phyloP scores from a whole-genome alignment of 228 moss, liverwort and hornwort species.

The Sphagnum magellanicum region DNA sequence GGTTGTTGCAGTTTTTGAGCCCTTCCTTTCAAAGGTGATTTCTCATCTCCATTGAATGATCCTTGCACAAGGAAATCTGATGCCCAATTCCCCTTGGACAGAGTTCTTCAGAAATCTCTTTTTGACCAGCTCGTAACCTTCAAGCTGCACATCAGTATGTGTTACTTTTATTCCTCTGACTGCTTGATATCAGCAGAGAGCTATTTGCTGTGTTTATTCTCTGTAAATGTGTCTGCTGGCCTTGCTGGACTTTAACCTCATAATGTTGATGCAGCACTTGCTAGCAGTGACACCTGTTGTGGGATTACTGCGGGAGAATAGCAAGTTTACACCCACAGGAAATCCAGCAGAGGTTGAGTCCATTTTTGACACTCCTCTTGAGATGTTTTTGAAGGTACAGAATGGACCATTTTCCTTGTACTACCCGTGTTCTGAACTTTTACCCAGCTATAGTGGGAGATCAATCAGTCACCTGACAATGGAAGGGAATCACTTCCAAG shows the following conservation, averaged over 20 bases:
- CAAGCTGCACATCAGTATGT: too few relatives aligned
- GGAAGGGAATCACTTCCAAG: too few relatives aligned
- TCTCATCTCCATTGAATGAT: not conserved
- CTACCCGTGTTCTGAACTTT: too few relatives aligned
- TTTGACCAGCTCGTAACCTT: too few relatives aligned
- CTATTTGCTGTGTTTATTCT: too few relatives aligned
- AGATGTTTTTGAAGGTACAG: constrained; percentile 40
- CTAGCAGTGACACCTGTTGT: constrained; percentile 40
- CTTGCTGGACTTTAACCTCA: not conserved
- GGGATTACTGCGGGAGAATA: constrained; percentile 29
- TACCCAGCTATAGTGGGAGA: too few relatives aligned
- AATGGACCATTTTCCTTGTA: too few relatives aligned
- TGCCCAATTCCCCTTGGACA: not conserved
- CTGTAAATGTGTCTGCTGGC: too few relatives aligned
- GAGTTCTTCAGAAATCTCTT: not conserved
- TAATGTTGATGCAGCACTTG: constrained; percentile 20
- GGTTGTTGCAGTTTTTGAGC: constrained; percentile 32
- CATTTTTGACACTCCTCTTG: constrained; percentile 40
- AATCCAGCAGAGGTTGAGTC: constrained; percentile 37
- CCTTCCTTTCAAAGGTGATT: constrained; percentile 40
- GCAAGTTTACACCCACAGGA: constrained; percentile 17
- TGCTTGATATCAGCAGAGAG: too few relatives aligned
- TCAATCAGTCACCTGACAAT: too few relatives aligned
- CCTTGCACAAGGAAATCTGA: not conserved
- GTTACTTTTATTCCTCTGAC: too few relatives aligned